Evolutionary conservation across 2,329 filamentous ascomycete genomes (phyloP), one percentile per base, ranked within the genome.

Genomic region (Aspergillus persii): DNA sequence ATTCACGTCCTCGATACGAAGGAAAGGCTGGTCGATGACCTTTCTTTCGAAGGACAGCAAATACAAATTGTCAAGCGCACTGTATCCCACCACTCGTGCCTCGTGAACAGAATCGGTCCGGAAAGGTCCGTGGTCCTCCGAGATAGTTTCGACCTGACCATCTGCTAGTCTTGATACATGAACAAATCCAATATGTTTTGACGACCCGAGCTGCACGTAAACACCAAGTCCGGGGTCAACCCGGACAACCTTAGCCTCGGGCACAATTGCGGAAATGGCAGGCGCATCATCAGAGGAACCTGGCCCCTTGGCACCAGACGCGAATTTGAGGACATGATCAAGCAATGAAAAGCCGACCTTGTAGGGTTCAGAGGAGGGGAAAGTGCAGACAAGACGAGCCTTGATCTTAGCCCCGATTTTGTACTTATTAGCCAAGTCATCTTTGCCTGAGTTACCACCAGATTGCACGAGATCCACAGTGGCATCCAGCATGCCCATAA

Each of bases 91-190:
- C 8, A 99, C 83, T 61, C 95, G 88, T 46, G 89, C 92, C 54
- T 87, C 86, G 76, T 99, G 95, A 15, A 84, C 85, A 0, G 92
- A 89, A 46, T 86, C 92, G 23, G 90, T 72, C 74, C 92, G 90
- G 79, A 88, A 97, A 2, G 89, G 83, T 0, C 95, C 95, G 18
- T 86, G 87, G 3, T 86, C 82, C 63, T 91, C 86, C 12, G 91
- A 90, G 4, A 99, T 81, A 1, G 85, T 86, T 63, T 98, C 95
- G 55, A 97, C 84, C 74, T 95, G 96, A 66, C 89, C 89, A 73
- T 99, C 94, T 60, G 94, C 90, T 61, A 99, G 85, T 63, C 91
- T 86, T 1, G 95, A 99, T 64, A 99, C 96, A 74, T 99, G 95
- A 26, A 96, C 92, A 70, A 97, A 99, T 8, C 91, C 91, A n/a